Conservation (phyloP, 164 flowering plant species). For the Dillenia turbinata region DNA sequence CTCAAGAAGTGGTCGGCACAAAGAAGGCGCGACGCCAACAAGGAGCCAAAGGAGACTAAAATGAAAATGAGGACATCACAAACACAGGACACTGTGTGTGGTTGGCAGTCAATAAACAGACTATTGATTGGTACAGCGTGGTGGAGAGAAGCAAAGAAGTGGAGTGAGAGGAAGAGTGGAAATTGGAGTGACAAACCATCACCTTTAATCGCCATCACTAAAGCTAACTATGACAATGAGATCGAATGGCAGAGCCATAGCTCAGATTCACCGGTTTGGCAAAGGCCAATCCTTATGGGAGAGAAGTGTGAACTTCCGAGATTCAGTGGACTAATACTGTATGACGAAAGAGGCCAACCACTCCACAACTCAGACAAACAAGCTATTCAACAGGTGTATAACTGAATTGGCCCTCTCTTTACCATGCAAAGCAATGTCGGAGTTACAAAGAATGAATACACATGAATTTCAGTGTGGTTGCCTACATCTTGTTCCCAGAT, state of each 20-base stretch:
- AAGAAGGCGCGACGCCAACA: not conserved
- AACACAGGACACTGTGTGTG: not conserved
- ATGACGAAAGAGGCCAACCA: slow-evolving; percentile 52
- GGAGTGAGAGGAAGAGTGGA: slow-evolving; percentile 19
- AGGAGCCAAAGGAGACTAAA: too few relatives aligned
- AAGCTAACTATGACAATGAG: slow-evolving; percentile 3
- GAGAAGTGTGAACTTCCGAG: slow-evolving; percentile 81
- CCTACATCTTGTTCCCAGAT: not conserved
- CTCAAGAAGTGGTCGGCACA: slow-evolving; percentile 12
- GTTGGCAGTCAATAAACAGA: slow-evolving; percentile 26
- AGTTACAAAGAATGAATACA: not conserved
- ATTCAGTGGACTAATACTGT: slow-evolving; percentile 80
- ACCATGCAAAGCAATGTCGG: not conserved
- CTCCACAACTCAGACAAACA: slow-evolving; percentile 17
- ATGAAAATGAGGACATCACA: too few relatives aligned
- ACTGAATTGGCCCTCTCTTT: not conserved
- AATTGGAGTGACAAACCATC: slow-evolving; percentile 21
- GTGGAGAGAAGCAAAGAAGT: slow-evolving; percentile 48
- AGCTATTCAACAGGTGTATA: slow-evolving; percentile 12
- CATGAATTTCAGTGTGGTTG: not conserved
- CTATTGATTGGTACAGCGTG: slow-evolving; percentile 31
- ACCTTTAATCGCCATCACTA: slow-evolving; percentile 21
- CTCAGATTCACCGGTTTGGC: slow-evolving; percentile 72
- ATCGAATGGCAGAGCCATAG: slow-evolving; percentile 37
- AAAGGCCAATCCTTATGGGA: slow-evolving; percentile 82